Evolutionary conservation across 2,329 filamentous ascomycete species (phyloP).

Genomic region (Ascosphaera apis): DNA sequence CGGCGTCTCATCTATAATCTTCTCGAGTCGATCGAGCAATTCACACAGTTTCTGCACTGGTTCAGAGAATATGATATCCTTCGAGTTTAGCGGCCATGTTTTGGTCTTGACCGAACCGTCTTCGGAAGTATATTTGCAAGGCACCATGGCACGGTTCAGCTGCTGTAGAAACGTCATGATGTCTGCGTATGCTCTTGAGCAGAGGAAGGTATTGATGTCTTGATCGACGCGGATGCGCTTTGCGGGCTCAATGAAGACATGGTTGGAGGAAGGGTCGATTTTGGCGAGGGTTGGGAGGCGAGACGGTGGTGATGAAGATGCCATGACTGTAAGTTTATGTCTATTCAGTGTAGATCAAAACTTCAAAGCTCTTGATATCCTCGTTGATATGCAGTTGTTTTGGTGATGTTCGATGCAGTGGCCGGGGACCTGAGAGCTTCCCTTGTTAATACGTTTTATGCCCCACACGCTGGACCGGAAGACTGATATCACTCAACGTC

Average conservation of each 20-base stretch:
- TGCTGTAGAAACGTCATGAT: constrained; percentile 75
- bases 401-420: no score
- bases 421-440: no score
- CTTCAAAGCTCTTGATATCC: no score
- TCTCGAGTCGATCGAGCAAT: constrained; percentile 41
- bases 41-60: constrained; percentile 41
- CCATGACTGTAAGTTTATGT: no score
- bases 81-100: constrained; percentile 25
- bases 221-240: constrained; percentile 71
- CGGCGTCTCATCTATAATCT: constrained; percentile 52
- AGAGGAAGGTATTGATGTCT: constrained; percentile 62
- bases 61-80: constrained; percentile 26
- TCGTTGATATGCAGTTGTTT: no score
- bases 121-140: constrained; percentile 27
- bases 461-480: no score
- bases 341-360: no score
- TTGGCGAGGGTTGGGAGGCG: constrained; percentile 16
- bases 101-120: constrained; percentile 14
- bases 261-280: constrained; percentile 26
- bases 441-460: no score
- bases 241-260: constrained; percentile 40
- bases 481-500: no score
- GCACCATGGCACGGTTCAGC: constrained; percentile 70
- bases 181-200: constrained; percentile 62
- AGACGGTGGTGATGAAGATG: not conserved